These are phyloP conservation scores for Colletotrichum sp. DNA, from an alignment of 2,329 filamentous ascomycete genomes.

Conservation along the genomic window DNA sequence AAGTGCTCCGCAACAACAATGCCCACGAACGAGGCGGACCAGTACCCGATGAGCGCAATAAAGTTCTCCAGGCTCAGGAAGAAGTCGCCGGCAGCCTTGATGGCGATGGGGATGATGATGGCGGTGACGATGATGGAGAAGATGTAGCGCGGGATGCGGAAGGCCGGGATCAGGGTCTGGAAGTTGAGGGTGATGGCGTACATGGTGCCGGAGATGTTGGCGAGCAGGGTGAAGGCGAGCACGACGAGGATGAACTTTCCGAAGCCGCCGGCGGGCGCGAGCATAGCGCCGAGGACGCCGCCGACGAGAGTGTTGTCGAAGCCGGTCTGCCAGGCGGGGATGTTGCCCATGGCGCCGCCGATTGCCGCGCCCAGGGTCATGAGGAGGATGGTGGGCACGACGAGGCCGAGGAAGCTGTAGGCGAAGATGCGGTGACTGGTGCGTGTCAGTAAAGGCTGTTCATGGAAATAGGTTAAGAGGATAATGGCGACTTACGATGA, in stretches of 20 bases:
- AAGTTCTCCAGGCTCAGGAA: conserved; percentile 49
- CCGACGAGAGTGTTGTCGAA: conserved; percentile 34
- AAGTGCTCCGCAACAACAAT: conserved; percentile 47
- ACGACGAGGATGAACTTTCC: conserved; percentile 43
- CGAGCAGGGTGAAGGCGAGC: conserved; percentile 41
- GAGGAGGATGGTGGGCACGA: conserved; percentile 37
- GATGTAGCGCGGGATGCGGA: conserved; percentile 43
- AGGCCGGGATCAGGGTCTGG: conserved; percentile 42
- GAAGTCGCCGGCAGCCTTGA: conserved; percentile 43
- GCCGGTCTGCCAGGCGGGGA: conserved; percentile 32
- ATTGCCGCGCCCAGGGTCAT: conserved; percentile 46
- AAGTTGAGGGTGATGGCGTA: conserved; percentile 43
- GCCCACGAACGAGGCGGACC: conserved; percentile 46
- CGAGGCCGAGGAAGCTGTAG: conserved; percentile 63
- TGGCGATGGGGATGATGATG: conserved; percentile 45
- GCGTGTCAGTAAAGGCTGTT: background rate
- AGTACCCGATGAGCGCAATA: conserved; percentile 49
- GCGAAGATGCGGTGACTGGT: conserved; percentile 50
- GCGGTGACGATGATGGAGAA: conserved; percentile 44
- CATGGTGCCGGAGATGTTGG: conserved; percentile 41
- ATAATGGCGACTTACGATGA: conserved; percentile 41
- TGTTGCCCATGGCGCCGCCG: conserved; percentile 34
- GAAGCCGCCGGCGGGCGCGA: conserved; percentile 32
- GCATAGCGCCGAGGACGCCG: conserved; percentile 36
- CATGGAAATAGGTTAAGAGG: background rate